Conservation (phyloP, 441 rosid species). For the Euphorbia schlechtendalii region DNA sequence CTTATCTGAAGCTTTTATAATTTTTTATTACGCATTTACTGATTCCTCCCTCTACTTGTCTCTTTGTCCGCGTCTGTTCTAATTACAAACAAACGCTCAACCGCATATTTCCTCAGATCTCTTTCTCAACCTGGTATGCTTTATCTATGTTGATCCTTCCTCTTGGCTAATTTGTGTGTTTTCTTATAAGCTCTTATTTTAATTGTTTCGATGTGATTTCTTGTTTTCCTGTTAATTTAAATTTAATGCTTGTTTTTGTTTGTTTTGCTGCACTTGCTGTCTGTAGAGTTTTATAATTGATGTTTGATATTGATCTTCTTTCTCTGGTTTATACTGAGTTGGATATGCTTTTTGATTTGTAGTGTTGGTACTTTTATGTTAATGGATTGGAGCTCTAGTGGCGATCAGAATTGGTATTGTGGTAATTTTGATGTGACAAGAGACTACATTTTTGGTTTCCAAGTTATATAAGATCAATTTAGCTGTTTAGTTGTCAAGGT, state of each 20-base stretch:
- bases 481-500: slow-evolving; percentile 12
- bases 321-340: slow-evolving; percentile 9
- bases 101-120: slow-evolving; percentile 24
- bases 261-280: not conserved
- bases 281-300: not conserved
- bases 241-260: slow-evolving; percentile 16
- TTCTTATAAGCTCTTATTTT: slow-evolving; percentile 6
- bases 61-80: slow-evolving; percentile 8
- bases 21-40: not conserved
- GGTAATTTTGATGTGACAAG: slow-evolving; percentile 27
- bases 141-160: slow-evolving; percentile 13
- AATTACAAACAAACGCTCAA: not conserved
- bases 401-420: slow-evolving; percentile 35
- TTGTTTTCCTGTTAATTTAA: not conserved
- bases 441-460: slow-evolving; percentile 27
- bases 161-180: slow-evolving; percentile 18
- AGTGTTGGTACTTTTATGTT: slow-evolving; percentile 33
- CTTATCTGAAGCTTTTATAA: not conserved
- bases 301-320: slow-evolving; percentile 14
- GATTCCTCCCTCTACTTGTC: slow-evolving; percentile 6
- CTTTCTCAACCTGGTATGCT: slow-evolving; percentile 22
- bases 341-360: slow-evolving; percentile 17
- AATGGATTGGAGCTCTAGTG: slow-evolving; percentile 46
- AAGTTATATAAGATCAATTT: slow-evolving; percentile 23
- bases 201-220: slow-evolving; percentile 7